These are phyloP conservation scores for Pseudevernia furfuracea DNA, from an alignment of 495 filamentous ascomycete genomes.

Conservation along the genomic window DNA sequence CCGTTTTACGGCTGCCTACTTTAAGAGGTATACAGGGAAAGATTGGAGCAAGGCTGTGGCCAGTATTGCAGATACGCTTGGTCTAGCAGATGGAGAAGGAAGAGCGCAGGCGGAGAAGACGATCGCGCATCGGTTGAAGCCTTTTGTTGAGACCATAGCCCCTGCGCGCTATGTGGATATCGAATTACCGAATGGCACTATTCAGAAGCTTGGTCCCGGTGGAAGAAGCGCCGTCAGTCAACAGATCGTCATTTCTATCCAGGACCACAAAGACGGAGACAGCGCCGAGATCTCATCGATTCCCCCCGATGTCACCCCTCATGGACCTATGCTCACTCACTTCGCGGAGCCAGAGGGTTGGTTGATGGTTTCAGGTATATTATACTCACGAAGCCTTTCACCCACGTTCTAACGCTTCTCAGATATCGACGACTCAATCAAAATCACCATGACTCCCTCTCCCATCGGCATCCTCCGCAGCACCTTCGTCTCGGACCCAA, in stretches of 20 bases:
- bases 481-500: slow-evolving; percentile 70
- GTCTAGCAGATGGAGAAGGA: slow-evolving; percentile 54
- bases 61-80: slow-evolving; percentile 61
- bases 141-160: slow-evolving; percentile 69
- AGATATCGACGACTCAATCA: slow-evolving; percentile 96
- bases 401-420: slow-evolving; percentile 16
- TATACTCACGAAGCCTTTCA: neutral
- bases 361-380: slow-evolving; percentile 68
- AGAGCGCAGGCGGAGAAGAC: slow-evolving; percentile 50
- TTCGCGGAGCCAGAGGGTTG: slow-evolving; percentile 76
- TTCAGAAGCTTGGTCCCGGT: slow-evolving; percentile 40
- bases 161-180: slow-evolving; percentile 57
- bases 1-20: slow-evolving; percentile 74
- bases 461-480: slow-evolving; percentile 70
- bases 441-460: slow-evolving; percentile 73
- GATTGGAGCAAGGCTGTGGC: slow-evolving; percentile 60
- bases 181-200: slow-evolving; percentile 37
- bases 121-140: slow-evolving; percentile 62
- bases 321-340: slow-evolving; percentile 53
- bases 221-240: slow-evolving; percentile 25
- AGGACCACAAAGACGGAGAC: slow-evolving; percentile 31
- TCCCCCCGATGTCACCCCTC: slow-evolving; percentile 35
- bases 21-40: slow-evolving; percentile 58
- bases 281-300: slow-evolving; percentile 39
- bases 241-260: slow-evolving; percentile 15